Evolutionary conservation across 495 filamentous ascomycete genomes (phyloP).

Genomic region (Penicillium canariense): DNA sequence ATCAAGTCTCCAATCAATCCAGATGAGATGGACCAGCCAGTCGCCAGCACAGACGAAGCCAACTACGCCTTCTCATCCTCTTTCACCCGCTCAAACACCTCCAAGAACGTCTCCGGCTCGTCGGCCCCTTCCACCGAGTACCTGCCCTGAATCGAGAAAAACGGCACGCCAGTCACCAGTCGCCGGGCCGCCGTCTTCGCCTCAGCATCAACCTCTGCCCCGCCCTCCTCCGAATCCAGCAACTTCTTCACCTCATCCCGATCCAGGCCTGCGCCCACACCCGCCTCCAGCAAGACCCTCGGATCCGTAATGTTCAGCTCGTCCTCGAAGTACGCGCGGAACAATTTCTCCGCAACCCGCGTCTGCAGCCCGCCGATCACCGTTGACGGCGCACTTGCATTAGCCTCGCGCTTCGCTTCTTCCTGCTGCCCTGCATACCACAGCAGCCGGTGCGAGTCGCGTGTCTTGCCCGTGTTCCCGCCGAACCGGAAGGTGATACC

Average conservation of each 20-base stretch:
- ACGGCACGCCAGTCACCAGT: slow-evolving; percentile 69
- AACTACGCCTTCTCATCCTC: slow-evolving; percentile 18
- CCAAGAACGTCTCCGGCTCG: slow-evolving; percentile 55
- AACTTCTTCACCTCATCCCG: slow-evolving; percentile 57
- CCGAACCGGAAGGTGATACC: slow-evolving; percentile 73
- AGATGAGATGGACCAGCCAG: too few species aligned
- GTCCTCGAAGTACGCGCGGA: slow-evolving; percentile 73
- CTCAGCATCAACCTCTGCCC: slow-evolving; percentile 67
- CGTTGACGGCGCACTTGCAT: not conserved
- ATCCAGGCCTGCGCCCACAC: slow-evolving; percentile 61
- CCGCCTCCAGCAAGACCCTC: slow-evolving; percentile 58
- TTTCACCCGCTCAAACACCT: slow-evolving; percentile 55
- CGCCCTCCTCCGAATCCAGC: slow-evolving; percentile 61
- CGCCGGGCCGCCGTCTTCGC: slow-evolving; percentile 55
- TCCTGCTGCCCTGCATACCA: slow-evolving; percentile 63
- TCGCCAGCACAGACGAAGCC: too few species aligned
- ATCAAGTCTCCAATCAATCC: too few species aligned
- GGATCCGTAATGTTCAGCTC: slow-evolving; percentile 72
- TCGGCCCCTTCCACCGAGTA: slow-evolving; percentile 65
- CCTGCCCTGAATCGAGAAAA: slow-evolving; percentile 65
- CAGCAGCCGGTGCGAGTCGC: slow-evolving; percentile 73
- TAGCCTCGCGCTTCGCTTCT: slow-evolving; percentile 37
- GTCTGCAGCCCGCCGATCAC: slow-evolving; percentile 50
- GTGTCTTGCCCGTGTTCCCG: slow-evolving; percentile 73
- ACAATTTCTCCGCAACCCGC: slow-evolving; percentile 64